These are phyloP conservation scores for Acanthamoeba healyi DNA, from an alignment of 208 protist species.

Conservation along the genomic window DNA sequence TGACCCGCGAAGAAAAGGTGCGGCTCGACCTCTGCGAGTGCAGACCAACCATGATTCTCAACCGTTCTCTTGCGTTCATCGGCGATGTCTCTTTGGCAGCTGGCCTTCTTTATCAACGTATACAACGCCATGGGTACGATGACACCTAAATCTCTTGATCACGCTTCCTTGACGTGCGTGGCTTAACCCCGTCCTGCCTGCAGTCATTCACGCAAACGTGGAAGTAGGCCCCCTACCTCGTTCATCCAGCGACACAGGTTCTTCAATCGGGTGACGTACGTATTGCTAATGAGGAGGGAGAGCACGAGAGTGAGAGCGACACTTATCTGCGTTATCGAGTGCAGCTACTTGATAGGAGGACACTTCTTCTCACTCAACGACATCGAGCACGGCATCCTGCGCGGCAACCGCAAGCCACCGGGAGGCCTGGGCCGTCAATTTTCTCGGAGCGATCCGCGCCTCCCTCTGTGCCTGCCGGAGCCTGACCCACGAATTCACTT, in stretches of 20 bases:
- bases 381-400: constrained; percentile 35
- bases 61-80: no score
- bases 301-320: no score
- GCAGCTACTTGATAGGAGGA: no score
- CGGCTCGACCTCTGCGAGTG: background rate
- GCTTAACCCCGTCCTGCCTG: background rate
- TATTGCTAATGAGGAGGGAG: no score
- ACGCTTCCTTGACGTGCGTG: background rate
- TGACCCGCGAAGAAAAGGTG: constrained; percentile 21
- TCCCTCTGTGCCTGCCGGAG: background rate
- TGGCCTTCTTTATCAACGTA: constrained; percentile 42
- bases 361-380: constrained; percentile 3
- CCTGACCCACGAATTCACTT: constrained; percentile 10
- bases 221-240: background rate
- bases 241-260: background rate
- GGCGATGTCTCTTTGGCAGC: background rate
- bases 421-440: background rate
- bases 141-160: no score
- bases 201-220: constrained; percentile 23
- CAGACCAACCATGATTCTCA: no score
- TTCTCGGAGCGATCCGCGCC: background rate
- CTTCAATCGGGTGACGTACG: constrained; percentile 40
- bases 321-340: no score
- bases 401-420: constrained; percentile 2
- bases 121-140: constrained; percentile 28